phyloP scores from a whole-genome alignment of 2,329 filamentous ascomycete genomes.

The Aspergillus sp. region DNA sequence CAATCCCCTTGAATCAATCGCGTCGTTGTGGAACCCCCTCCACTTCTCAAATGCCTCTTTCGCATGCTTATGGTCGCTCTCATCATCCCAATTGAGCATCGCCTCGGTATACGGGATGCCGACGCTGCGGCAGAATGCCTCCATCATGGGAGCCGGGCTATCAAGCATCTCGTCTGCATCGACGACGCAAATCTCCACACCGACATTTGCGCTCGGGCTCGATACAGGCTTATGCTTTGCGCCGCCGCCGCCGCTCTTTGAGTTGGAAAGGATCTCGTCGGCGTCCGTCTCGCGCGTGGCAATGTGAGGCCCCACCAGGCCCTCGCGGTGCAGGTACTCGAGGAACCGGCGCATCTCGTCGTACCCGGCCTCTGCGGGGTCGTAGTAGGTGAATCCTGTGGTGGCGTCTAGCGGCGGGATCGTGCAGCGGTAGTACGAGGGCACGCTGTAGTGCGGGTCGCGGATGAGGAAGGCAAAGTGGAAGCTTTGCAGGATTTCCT shows the following conservation, averaged over 20 bases:
- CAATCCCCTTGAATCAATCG: slow-evolving; percentile 76
- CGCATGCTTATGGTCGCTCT: slow-evolving; percentile 68
- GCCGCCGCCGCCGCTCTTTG: background rate
- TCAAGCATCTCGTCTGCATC: slow-evolving; percentile 95
- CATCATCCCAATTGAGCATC: slow-evolving; percentile 84
- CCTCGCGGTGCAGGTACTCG: slow-evolving; percentile 72
- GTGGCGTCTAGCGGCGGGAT: slow-evolving; percentile 78
- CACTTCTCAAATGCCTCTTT: slow-evolving; percentile 87
- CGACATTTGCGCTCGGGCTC: background rate
- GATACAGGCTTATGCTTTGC: slow-evolving; percentile 23
- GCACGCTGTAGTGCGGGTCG: slow-evolving; percentile 86
- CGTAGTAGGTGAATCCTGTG: slow-evolving; percentile 84
- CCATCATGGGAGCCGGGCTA: slow-evolving; percentile 71
- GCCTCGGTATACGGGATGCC: slow-evolving; percentile 71
- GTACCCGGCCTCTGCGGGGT: slow-evolving; percentile 87
- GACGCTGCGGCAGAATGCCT: slow-evolving; percentile 77
- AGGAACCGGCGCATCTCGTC: slow-evolving; percentile 82
- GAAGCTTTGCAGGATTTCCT: slow-evolving; percentile 71
- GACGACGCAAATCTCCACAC: slow-evolving; percentile 74
- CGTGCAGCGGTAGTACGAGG: slow-evolving; percentile 92
- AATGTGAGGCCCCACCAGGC: slow-evolving; percentile 68
- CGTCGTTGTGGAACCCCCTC: slow-evolving; percentile 96
- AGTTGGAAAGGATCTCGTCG: slow-evolving; percentile 27
- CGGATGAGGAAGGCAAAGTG: slow-evolving; percentile 97
- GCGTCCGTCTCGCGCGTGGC: slow-evolving; percentile 44